Evolutionary conservation across 2,329 filamentous ascomycete genomes (phyloP).

Genomic region (Fusarium sp.): DNA sequence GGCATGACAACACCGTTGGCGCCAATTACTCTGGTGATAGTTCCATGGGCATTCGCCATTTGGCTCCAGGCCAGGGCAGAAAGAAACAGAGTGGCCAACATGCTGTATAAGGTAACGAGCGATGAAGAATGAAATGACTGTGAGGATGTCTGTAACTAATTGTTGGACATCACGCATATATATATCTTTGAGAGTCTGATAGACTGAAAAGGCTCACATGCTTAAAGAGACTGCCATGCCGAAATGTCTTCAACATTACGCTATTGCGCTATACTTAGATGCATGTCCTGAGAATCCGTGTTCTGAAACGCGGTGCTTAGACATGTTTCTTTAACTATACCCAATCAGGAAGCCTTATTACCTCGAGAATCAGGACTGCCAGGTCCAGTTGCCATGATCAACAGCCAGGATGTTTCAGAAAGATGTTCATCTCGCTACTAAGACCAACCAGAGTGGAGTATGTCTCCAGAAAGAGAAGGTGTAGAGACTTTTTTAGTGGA

Average conservation of each 20-base stretch:
- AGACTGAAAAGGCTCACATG: neutral
- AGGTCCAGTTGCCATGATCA: neutral
- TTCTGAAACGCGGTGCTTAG: neutral
- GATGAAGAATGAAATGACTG: neutral
- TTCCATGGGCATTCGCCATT: neutral
- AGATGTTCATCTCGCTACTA: neutral
- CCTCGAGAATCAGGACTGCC: neutral
- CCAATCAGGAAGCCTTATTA: neutral
- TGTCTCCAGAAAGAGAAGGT: neutral
- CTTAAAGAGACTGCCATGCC: neutral
- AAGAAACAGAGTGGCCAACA: neutral
- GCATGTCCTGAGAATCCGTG: neutral
- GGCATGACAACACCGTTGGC: conserved; percentile 3
- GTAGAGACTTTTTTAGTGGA: neutral
- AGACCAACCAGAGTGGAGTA: neutral
- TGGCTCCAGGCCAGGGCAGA: conserved; percentile 2
- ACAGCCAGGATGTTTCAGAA: neutral
- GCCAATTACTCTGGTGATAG: conserved; percentile 2
- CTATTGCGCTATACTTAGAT: neutral
- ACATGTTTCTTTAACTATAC: neutral
- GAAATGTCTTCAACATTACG: neutral
- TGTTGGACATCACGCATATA: neutral
- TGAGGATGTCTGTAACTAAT: neutral
- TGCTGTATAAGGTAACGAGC: neutral
- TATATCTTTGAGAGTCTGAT: neutral